A percentile compares a stretch with the other conserved stretches of the same genome.
phyloP scores from a whole-genome alignment of 805 yeast genomes.

The Wickerhamiella siamensis region DNA sequence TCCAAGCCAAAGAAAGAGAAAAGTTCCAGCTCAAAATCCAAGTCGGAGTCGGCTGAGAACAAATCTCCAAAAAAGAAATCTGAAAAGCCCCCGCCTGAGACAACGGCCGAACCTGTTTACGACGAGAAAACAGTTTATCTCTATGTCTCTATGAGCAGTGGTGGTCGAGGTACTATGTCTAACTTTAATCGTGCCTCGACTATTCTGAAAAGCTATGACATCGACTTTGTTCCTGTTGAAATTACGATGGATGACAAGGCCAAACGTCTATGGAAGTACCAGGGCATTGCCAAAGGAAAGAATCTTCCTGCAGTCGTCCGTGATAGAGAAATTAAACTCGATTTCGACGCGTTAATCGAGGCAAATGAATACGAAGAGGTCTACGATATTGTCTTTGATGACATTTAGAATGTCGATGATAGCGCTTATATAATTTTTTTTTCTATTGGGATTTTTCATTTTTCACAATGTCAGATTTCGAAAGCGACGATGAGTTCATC shows the following conservation, averaged over 20 bases:
- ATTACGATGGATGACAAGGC: conserved; percentile 77
- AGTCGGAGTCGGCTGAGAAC: too few species aligned
- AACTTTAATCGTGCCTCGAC: conserved; percentile 60
- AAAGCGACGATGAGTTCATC: conserved; percentile 15
- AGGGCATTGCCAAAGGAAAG: conserved; percentile 40
- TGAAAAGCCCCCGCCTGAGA: too few species aligned
- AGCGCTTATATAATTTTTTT: background rate
- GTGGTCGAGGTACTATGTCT: conserved; percentile 47
- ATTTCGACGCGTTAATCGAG: conserved; percentile 71
- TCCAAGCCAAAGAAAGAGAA: too few species aligned
- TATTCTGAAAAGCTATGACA: conserved; percentile 56
- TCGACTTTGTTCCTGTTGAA: conserved; percentile 54
- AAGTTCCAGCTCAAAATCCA: too few species aligned
- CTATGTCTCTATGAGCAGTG: conserved; percentile 82
- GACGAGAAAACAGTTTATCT: conserved; percentile 35
- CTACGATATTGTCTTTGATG: conserved; percentile 18
- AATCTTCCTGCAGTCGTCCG: conserved; percentile 70
- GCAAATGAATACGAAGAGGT: conserved; percentile 45
- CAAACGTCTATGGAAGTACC: conserved; percentile 63
- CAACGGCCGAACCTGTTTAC: too few species aligned
- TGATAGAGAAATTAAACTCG: conserved; percentile 67
- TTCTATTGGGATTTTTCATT: background rate
- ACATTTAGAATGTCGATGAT: conserved; percentile 5
- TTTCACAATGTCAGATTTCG: conserved; percentile 26
- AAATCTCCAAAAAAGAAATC: too few species aligned